Base-by-base conservation (phyloP, 108 stramenopile genomes). In the Stephanodiscus triporus region DNA sequence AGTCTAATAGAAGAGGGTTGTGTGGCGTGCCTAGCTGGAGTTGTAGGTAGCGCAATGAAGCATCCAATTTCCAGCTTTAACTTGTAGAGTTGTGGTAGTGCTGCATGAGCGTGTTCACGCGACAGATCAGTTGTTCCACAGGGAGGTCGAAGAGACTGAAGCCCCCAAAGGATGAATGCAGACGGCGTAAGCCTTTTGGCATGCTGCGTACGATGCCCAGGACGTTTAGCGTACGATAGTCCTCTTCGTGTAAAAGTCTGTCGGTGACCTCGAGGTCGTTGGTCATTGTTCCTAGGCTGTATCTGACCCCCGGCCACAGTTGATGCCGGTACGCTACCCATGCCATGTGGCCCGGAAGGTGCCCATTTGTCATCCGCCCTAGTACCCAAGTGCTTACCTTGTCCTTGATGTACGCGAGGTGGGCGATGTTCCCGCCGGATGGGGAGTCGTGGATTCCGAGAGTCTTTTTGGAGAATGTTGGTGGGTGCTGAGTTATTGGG, bases 11-110 rank as follows among this genome's bases (percentile, higher is more conserved):
- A 2, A 70, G 37, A 0, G 66, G 68, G 59, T n/a, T n/a, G n/a
- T n/a, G n/a, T n/a, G n/a, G 6, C 0, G 60, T 47, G 0, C 75
- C 75, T 45, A 38, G 19, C 36, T 76, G 68, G 9, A 77, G 32
- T 43, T 77, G 70, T 30, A 72, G 0, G 3, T 47, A 7, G n/a
- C 72, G 49, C 53, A 72, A 6, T 2, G 43, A 34, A 0, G 76
- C 70, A 10, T 2, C 17, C 1, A 77, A 27, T 10, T n/a, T 69
- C 13, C 26, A 9, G 4, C 75, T 68, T 3, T 68, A 14, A 9
- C 4, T 20, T 4, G 26, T n/a, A 9, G 57, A 24, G 2, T 27
- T 22, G 7, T 42, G 48, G 20, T 51, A 69, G 29, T 77, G 76
- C 48, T 72, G 70, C 4, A 77, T 10, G 22, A 77, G 55, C 2